Base-by-base conservation (phyloP, 805 yeast species). In the Metschnikowia similis region DNA sequence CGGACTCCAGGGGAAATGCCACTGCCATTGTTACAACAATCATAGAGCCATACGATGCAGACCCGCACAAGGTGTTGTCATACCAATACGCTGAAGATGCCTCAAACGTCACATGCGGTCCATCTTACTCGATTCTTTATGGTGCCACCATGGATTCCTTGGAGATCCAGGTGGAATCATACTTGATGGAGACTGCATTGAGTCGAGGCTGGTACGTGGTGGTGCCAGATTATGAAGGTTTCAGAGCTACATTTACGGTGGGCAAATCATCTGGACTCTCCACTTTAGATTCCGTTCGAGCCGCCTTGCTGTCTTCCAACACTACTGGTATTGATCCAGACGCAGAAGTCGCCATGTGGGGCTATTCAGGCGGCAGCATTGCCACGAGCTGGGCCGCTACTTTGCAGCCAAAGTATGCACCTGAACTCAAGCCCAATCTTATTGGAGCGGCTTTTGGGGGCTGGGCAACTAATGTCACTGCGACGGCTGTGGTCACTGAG, bases 341-440 rank as follows among this genome's bases (percentile, higher is more conserved):
- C 14, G 64, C 71, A 14, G 48, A 46, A 17, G 49, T 54, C 2
- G 59, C 55, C 28, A 32, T 70, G 47, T 68, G 69, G 69, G 75
- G 75, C 2, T 71, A 67, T 48, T 66, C 72, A 2, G 76, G 76
- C 10, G 75, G 74, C 2, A 59, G 71, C 2, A 49, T 70, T 27
- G 71, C 75, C 8, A 48, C 70, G 16, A 65, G 67, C 8, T 71
- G 75, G 75, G 73, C 74, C n/a, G 67, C 71, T 3, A 56, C 67
- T 6, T 53, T 67, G 28, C 72, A 66, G 51, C 73, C 73, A 8
- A 49, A 51, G 1, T 71, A 71, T 48, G 75, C 75, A 4, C 68
- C 70, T 1, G 75, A 71, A 13, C 56, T 60, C 27, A 31, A 53
- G 21, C 10, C 31, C 27, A 44, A 48, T 55, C 10, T 62, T 47